Conservation (phyloP, 257 asterid genomes). For the Forsythia suspensa region DNA sequence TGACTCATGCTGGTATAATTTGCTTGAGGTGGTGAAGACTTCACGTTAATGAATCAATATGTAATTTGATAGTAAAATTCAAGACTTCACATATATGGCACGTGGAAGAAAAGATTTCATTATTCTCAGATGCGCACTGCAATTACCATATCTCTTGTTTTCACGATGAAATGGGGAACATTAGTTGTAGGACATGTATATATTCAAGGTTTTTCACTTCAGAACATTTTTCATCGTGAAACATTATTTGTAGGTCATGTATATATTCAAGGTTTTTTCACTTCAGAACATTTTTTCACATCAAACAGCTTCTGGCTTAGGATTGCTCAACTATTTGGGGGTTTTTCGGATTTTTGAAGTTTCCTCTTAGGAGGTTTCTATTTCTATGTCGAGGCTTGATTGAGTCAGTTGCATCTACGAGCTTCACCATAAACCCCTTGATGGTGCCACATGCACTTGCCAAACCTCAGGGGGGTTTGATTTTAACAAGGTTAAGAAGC, state of each 20-base stretch:
- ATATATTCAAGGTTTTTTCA: neutral
- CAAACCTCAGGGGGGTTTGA: neutral
- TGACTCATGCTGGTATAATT: neutral
- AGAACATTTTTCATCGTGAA: neutral
- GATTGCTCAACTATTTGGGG: neutral
- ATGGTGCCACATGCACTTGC: neutral
- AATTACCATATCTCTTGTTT: neutral
- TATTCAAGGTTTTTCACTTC: neutral
- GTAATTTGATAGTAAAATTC: neutral
- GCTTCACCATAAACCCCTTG: neutral
- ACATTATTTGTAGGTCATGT: neutral
- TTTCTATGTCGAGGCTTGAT: neutral
- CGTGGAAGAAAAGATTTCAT: neutral
- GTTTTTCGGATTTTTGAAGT: neutral
- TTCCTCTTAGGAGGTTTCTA: neutral
- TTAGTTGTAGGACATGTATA: neutral
- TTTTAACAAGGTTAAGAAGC: neutral
- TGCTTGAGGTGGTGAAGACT: neutral
- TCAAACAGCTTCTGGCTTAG: neutral
- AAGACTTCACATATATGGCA: conserved; percentile 4
- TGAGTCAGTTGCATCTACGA: neutral
- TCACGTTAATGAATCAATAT: neutral
- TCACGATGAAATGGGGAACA: neutral
- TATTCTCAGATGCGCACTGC: neutral
- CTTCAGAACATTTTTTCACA: neutral